Evolutionary conservation across 2,329 filamentous ascomycete genomes (phyloP), one percentile per base, ranked within the genome.

Genomic region (Aspergillus piperis): DNA sequence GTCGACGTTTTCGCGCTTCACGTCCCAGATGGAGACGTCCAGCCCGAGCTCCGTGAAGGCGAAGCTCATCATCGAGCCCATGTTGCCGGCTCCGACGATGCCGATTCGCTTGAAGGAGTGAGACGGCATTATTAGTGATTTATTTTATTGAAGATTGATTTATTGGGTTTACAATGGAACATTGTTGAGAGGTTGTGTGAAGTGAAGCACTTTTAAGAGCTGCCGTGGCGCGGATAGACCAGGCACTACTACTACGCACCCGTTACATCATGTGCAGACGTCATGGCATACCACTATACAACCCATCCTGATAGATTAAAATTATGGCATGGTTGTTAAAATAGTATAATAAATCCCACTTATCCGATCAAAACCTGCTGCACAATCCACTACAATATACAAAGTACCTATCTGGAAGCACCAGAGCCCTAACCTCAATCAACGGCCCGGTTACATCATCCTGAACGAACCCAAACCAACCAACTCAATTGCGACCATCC

Each of bases 41-140:
- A 76, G 68, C 0, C 75, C 75, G 3, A 76, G 60, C 42, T 78
- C 76, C 0, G 74, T 71, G 39, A 78, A 78, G 17, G 75, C 75
- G 60, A 77, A 73, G 57, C 73, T 68, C 76, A 78, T 78, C 73
- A 77, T 78, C 27, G 76, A 77, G 50, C 76, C 76, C 75, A 78
- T 78, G 58, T 73, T 77, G 15, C 76, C 76, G 58, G 72, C 75
- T 38, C 76, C 76, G 42, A 77, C 75, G 25, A 78, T 70, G 32
- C 75, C 76, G 54, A 78, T 77, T 50, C 67, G 69, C 48, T 75
- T 73, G 63, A 76, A 77, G 30, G 64, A 65, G 52, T 73, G 62
- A 10, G 61, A 41, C 8, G 67, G 55, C 69, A 72, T 72, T 44
- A 8, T 27, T 27, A 27, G 2, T 7, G 25, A 8, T 25, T 7